Conservation (phyloP, 2,329 filamentous ascomycete genomes). For the Pseudodiploospora longispora region DNA sequence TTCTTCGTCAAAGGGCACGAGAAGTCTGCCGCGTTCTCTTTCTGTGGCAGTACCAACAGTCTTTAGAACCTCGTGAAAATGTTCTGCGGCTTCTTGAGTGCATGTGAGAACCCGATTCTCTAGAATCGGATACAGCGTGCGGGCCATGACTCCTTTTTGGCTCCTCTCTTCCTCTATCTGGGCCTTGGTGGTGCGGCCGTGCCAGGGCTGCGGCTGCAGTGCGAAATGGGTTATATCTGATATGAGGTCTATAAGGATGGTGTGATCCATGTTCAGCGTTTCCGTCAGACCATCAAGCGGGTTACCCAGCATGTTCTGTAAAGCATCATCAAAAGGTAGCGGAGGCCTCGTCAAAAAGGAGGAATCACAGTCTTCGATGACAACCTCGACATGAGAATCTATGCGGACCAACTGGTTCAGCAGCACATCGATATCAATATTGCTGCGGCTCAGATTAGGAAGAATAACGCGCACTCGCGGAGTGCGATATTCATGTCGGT, state of each 20-base stretch:
- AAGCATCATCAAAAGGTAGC: conserved; percentile 18
- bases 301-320: conserved; percentile 23
- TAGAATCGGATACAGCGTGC: conserved; percentile 27
- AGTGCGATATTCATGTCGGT: conserved; percentile 28
- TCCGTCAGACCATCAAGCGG: conserved; percentile 24
- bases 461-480: conserved; percentile 28
- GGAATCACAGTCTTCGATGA: conserved; percentile 22
- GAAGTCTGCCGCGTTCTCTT: conserved; percentile 24
- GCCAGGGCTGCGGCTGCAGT: conserved; percentile 26
- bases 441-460: conserved; percentile 21
- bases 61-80: conserved; percentile 28
- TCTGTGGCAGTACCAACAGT: conserved; percentile 31
- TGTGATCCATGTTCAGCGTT: conserved; percentile 33
- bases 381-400: conserved; percentile 23
- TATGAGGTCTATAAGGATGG: conserved; percentile 31
- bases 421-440: conserved; percentile 22
- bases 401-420: conserved; percentile 22
- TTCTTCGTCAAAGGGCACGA: conserved; percentile 21
- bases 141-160: conserved; percentile 24
- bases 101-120: conserved; percentile 25
- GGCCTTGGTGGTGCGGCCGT: conserved; percentile 21
- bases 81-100: conserved; percentile 29
- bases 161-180: conserved; percentile 28
- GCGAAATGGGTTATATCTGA: conserved; percentile 31
- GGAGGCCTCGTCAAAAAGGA: conserved; percentile 16